Conservation (phyloP, 352 stramenopile genomes). For the Pythium dissotocum region DNA sequence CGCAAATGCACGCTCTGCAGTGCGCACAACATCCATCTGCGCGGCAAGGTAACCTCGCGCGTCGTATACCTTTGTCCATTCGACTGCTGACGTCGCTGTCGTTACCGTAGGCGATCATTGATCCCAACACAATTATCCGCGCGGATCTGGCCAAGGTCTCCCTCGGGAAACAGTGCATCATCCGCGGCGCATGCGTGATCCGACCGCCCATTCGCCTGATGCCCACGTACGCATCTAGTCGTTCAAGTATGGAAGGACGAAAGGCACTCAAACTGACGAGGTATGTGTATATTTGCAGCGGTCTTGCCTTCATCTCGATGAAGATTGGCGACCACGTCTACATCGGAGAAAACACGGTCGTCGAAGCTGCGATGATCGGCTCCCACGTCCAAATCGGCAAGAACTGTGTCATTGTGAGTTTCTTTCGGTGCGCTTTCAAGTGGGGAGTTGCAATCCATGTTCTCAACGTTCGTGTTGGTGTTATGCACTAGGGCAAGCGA, state of each 20-base stretch:
- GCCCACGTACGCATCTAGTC: conserved; percentile 43
- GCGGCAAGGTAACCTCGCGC: conserved; percentile 48
- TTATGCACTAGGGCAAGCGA: conserved; percentile 57
- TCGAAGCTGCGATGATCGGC: conserved; percentile 84
- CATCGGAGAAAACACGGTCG: conserved; percentile 68
- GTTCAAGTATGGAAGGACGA: not conserved
- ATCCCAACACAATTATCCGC: conserved; percentile 68
- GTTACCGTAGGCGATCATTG: conserved; percentile 60
- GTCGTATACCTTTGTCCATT: not conserved
- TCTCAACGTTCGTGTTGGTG: not conserved
- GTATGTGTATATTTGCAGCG: conserved; percentile 28
- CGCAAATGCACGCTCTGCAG: conserved; percentile 40
- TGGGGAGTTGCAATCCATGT: no score
- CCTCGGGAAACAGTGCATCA: conserved; percentile 80
- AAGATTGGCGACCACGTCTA: conserved; percentile 85
- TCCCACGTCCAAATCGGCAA: conserved; percentile 83
- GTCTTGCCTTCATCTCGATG: conserved; percentile 81
- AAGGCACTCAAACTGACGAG: not conserved
- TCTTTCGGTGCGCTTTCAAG: not conserved
- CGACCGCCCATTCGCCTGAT: conserved; percentile 68
- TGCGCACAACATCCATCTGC: conserved; percentile 56
- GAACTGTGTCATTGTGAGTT: conserved; percentile 80
- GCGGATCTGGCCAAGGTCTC: conserved; percentile 84
- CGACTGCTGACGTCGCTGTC: not conserved
- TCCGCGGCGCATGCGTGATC: conserved; percentile 68